Percentiles rank a stretch among this genome's conserved stretches.
These are phyloP conservation scores for Pythium insidiosum DNA, from an alignment of 352 stramenopile genomes.

Conservation along the genomic window DNA sequence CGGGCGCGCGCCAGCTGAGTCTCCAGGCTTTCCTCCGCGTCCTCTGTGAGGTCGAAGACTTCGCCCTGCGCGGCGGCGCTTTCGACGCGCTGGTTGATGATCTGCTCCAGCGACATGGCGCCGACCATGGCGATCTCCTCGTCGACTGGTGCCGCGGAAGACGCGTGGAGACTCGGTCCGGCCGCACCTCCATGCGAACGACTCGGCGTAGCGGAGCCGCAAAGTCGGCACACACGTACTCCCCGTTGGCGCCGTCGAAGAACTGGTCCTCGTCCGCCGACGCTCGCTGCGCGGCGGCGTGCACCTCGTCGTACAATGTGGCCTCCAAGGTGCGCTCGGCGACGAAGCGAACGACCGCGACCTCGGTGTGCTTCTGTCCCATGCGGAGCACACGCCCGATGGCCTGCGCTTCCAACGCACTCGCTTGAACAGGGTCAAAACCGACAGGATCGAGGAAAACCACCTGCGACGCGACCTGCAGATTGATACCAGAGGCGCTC, in stretches of 20 bases:
- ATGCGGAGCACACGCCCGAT: constrained; percentile 82
- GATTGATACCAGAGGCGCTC: constrained; percentile 78
- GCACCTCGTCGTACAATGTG: constrained; percentile 67
- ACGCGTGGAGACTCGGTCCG: too few species aligned
- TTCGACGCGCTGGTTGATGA: constrained; percentile 51
- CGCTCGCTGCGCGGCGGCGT: constrained; percentile 33
- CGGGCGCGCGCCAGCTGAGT: constrained; percentile 8
- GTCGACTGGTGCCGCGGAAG: constrained; percentile 19
- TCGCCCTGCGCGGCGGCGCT: constrained; percentile 38
- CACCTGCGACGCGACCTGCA: constrained; percentile 77
- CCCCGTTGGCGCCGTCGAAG: constrained; percentile 52
- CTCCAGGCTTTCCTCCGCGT: constrained; percentile 23
- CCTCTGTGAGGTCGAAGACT: constrained; percentile 65
- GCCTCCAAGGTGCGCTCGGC: constrained; percentile 69
- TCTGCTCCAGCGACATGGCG: constrained; percentile 66
- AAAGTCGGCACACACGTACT: constrained; percentile 52
- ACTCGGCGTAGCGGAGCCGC: constrained; percentile 39
- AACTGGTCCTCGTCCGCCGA: constrained; percentile 47
- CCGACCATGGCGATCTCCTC: constrained; percentile 66
- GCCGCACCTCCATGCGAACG: constrained; percentile 42
- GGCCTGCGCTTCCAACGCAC: constrained; percentile 71
- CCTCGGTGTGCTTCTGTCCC: constrained; percentile 64
- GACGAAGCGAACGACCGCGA: constrained; percentile 69
- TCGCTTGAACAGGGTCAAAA: constrained; percentile 58
- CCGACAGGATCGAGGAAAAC: constrained; percentile 78